Evolutionary conservation across 495 filamentous ascomycete species (phyloP).

Genomic region (Talaromyces liani): DNA sequence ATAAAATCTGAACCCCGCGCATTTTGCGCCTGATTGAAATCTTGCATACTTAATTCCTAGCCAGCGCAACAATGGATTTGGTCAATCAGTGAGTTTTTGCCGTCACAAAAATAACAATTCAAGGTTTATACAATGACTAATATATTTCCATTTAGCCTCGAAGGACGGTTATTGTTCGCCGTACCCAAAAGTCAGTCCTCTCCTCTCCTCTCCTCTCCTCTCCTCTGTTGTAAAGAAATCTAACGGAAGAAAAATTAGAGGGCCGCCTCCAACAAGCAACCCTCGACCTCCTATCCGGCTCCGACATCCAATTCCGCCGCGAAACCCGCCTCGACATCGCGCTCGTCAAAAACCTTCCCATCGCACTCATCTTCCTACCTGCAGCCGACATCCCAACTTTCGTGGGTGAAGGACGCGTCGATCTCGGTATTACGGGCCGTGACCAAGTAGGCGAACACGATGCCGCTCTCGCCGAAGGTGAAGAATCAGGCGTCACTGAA

Average conservation of each 20-base stretch:
- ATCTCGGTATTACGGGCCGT: conserved; percentile 86
- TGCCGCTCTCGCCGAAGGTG: conserved; percentile 46
- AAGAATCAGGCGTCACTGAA: conserved; percentile 66
- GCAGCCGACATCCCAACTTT: conserved; percentile 96
- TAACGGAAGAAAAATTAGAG: conserved; percentile 47
- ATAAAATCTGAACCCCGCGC: conserved; percentile 3
- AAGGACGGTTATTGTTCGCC: conserved; percentile 89
- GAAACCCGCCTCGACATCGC: conserved; percentile 93
- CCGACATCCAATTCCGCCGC: conserved; percentile 91
- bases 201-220: neutral
- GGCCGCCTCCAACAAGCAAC: conserved; percentile 79
- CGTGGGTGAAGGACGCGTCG: conserved; percentile 88
- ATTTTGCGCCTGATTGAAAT: neutral
- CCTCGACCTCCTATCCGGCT: conserved; percentile 83
- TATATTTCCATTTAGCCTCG: conserved; percentile 41
- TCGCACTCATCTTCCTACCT: conserved; percentile 95
- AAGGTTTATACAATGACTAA: neutral
- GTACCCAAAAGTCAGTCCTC: conserved; percentile 83
- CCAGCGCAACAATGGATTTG: conserved; percentile 55
- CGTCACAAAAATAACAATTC: conserved; percentile 8
- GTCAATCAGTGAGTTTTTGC: conserved; percentile 67
- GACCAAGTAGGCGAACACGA: conserved; percentile 94
- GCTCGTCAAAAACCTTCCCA: conserved; percentile 87
- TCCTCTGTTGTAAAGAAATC: conserved; percentile 11
- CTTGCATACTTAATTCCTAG: neutral